Base-by-base conservation (phyloP, 1,284 basidiomycete genomes). In the Agaricales sp. region DNA sequence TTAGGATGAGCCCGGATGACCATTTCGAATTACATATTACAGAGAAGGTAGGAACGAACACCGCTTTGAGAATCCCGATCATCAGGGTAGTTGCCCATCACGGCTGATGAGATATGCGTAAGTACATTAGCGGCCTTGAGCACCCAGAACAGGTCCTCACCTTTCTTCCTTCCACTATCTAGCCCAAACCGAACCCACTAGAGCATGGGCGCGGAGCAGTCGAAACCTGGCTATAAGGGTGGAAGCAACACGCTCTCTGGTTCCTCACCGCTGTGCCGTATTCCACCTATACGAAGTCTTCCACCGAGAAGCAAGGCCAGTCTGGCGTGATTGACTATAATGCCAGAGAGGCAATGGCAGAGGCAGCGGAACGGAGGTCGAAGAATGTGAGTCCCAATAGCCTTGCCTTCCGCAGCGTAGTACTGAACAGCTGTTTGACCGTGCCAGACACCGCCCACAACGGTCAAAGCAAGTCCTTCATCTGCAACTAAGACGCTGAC, bases 131-230 rank as follows among this genome's bases (percentile, higher is more conserved):
- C n/a, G n/a, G n/a, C n/a, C n/a, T n/a, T n/a, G n/a, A n/a, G n/a
- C n/a, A n/a, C n/a, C n/a, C n/a, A n/a, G n/a, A n/a, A n/a, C n/a
- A n/a, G n/a, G n/a, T n/a, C n/a, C n/a, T n/a, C n/a, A n/a, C n/a
- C n/a, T n/a, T n/a, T n/a, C n/a, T 16, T 16, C 8, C 39, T 20
- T n/a, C n/a, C 39, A 20, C 39, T 8, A 8, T 11, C 39, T 41
- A 16, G 8, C 39, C 6, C 39, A 6, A 41, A 6, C 13, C 8
- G 4, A 4, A 41, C 26, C 39, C 13, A n/a, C n/a, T n/a, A n/a
- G n/a, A n/a, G n/a, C n/a, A 41, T 41, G 39, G 39, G 39, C 39
- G 39, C 39, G 18, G 39, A 41, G 18, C 39, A 41, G 18, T 41
- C 39, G 8, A 41, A 41, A 16, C 39, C 6, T 16, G 39, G 8